Evolutionary conservation across 305 asterid species (phyloP).

Genomic region (Fraxinus floribunda): DNA sequence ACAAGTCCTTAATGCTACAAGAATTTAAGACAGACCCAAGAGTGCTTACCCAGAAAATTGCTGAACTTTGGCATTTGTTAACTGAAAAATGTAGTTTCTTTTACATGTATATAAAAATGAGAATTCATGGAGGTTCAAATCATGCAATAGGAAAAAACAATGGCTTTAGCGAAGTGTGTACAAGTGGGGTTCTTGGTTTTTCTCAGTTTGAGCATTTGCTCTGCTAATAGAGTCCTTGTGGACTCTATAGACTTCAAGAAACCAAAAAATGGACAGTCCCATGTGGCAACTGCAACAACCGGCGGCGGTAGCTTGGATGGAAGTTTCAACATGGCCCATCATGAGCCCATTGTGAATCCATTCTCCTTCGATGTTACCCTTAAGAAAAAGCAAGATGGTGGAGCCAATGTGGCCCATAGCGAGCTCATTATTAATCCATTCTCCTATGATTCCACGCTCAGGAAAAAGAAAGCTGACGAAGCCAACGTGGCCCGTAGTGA

Average conservation of each 20-base stretch:
- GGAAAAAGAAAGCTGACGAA: not conserved
- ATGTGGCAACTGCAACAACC: not conserved
- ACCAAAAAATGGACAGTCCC: not conserved
- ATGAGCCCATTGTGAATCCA: not conserved
- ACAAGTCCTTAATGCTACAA: not conserved
- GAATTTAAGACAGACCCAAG: not conserved
- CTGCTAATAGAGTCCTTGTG: not conserved
- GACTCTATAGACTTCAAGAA: not conserved
- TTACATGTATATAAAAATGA: not conserved
- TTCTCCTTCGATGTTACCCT: not conserved
- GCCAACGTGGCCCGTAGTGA: not conserved
- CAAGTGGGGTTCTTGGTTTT: conserved; percentile 2
- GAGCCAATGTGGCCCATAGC: not conserved
- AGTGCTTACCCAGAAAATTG: not conserved
- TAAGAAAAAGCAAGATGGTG: not conserved
- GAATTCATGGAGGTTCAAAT: not conserved
- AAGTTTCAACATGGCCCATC: not conserved
- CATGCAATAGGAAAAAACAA: not conserved
- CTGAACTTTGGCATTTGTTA: not conserved
- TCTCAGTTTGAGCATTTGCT: conserved; percentile 4
- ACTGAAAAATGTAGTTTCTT: not conserved
- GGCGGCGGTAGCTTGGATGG: not conserved
- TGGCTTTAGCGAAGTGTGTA: conserved; percentile 16
- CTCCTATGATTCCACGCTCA: not conserved
- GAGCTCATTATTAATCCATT: not conserved